Conservation (phyloP, 192 early-diverging fungal genomes). For the Linnemannia zychae region DNA sequence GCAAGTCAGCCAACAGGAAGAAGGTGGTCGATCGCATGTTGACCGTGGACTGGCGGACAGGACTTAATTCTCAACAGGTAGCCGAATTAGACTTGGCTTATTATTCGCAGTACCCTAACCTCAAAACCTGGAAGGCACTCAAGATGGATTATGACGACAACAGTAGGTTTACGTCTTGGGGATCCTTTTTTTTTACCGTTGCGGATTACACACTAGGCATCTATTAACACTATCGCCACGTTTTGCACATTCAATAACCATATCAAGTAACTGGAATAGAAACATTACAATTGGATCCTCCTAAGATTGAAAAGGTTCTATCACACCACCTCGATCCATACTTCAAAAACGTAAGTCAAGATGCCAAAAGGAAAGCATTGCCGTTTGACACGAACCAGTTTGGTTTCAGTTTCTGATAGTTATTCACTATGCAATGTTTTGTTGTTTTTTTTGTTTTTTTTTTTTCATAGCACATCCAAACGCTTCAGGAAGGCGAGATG, state of each 20-base stretch:
- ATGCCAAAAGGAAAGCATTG: no score
- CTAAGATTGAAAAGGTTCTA: slow-evolving; percentile 38
- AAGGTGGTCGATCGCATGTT: slow-evolving; percentile 37
- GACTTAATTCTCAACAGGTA: slow-evolving; percentile 47
- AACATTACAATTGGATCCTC: slow-evolving; percentile 9
- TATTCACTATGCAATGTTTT: neutral
- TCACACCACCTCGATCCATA: slow-evolving; percentile 40
- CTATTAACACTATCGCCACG: neutral
- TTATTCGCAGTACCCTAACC: slow-evolving; percentile 43
- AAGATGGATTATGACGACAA: slow-evolving; percentile 29
- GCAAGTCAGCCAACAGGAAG: slow-evolving; percentile 11
- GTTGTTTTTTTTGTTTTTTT: no score
- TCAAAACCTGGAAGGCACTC: slow-evolving; percentile 56
- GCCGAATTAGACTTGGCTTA: slow-evolving; percentile 57
- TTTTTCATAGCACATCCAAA: slow-evolving; percentile 44
- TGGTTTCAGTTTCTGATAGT: neutral
- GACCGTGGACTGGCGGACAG: slow-evolving; percentile 33
- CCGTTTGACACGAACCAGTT: no score
- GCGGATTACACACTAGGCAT: no score
- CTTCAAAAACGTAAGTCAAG: slow-evolving; percentile 52
- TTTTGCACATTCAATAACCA: neutral
- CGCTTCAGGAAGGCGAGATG: slow-evolving; percentile 29
- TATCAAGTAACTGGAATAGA: neutral
- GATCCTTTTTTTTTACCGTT: no score
- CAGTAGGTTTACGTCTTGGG: slow-evolving; percentile 4